A percentile compares a stretch with the other conserved stretches of the same genome.
Evolutionary conservation across 257 asterid species (phyloP).

Genomic region (Solanum virginianum): DNA sequence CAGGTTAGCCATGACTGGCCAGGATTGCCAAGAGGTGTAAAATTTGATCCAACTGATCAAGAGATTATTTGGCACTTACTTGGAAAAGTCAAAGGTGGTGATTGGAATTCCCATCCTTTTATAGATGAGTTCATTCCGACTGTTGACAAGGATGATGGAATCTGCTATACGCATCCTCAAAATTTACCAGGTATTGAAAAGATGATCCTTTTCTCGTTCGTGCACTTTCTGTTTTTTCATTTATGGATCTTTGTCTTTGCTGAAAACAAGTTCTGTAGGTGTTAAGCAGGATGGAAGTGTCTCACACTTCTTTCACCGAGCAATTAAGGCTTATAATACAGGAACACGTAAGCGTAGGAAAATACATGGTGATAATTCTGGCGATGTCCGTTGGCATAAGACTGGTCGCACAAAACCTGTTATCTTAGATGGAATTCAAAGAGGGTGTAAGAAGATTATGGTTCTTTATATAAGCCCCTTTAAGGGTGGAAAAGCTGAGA

Average conservation of each 20-base stretch:
- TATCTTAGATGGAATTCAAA: conserved; percentile 61
- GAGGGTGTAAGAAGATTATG: conserved; percentile 95
- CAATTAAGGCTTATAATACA: conserved; percentile 85
- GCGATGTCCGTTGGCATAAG: conserved; percentile 96
- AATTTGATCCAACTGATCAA: conserved; percentile 89
- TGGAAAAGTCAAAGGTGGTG: conserved; percentile 48
- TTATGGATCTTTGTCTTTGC: neutral
- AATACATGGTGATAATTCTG: conserved; percentile 53
- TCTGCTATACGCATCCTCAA: conserved; percentile 91
- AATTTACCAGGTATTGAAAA: conserved; percentile 65
- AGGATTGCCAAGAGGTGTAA: conserved; percentile 91
- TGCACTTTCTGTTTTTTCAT: neutral
- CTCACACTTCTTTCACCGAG: conserved; percentile 86
- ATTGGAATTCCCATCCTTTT: conserved; percentile 58
- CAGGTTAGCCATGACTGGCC: conserved; percentile 90
- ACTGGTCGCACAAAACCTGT: conserved; percentile 96
- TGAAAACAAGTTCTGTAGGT: conserved; percentile 29
- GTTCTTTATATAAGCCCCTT: conserved; percentile 66
- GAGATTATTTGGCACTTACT: conserved; percentile 82
- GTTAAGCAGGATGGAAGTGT: conserved; percentile 90
- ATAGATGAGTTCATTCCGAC: conserved; percentile 81
- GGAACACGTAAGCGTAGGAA: conserved; percentile 92
- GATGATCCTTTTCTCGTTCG: neutral
- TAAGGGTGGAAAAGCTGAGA: conserved; percentile 78
- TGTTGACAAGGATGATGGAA: conserved; percentile 79